Base-by-base conservation (phyloP, 1,139 yeast genomes). In the Blastobotrys malaysiensis region DNA sequence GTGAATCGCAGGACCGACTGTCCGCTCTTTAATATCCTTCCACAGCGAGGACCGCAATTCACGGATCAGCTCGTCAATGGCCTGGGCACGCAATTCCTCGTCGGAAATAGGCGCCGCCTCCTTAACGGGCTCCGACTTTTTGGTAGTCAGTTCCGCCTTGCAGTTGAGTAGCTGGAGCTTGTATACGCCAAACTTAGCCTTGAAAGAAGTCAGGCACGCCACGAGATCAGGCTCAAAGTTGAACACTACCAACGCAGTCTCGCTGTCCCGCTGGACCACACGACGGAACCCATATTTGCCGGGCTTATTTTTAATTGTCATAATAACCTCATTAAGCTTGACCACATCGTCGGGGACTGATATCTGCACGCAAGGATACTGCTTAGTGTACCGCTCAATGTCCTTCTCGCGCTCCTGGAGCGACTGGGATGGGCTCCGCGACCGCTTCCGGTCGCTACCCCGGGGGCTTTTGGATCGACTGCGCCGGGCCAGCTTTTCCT, bases 1-100 rank as follows among this genome's bases (percentile, higher is more conserved):
- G 53, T 86, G 75, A 16, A 89, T 79, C 1, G 78, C 77, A 0
- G 95, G 91, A 0, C 89, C 91, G 39, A 88, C 79, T 5, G 87
- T 73, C 59, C 90, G 80, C 63, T 84, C 93, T 63, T 88, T 76
- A 39, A 89, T 80, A 69, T 89, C 96, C 58, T 86, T 84, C 43
- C 83, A 73, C 52, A 89, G 69, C 52, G 84, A 82, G 5, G 76
- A 73, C 59, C 81, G 81, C 53, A 89, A 77, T 59, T 89, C 96
- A 16, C 39, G 39, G 39, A 31, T 13, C 16, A 31, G 16, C 16
- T 31, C 39, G 14, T 31, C 39, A 13, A 31, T 31, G 14, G 39
- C 39, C 16, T 31, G 39, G 16, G 39, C n/a, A 16, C 39, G 39
- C 4, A 31, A 13, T 16, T 31, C 39, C 16, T 31, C 39, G 16